These are phyloP conservation scores for Zasmidium citrigriseum DNA, from an alignment of 2,329 filamentous ascomycete genomes.

Conservation along the genomic window DNA sequence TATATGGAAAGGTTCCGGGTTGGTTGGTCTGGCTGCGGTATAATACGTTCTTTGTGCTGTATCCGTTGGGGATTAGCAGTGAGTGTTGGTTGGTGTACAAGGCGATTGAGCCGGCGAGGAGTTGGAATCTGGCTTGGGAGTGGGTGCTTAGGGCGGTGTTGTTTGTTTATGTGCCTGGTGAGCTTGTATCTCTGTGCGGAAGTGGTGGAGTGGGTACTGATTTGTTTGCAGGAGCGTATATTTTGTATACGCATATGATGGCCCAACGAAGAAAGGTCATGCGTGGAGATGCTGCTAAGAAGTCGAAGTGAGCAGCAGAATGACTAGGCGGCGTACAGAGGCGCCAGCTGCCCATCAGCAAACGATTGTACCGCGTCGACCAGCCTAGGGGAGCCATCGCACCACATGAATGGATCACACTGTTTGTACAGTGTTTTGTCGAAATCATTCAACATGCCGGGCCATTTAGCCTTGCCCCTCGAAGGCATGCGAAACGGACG, in stretches of 20 bases:
- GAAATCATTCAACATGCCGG: too few relatives aligned
- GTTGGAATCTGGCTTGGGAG: slow-evolving; percentile 54
- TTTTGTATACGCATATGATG: slow-evolving; percentile 95
- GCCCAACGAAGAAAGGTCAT: slow-evolving; percentile 79
- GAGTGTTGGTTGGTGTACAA: slow-evolving; percentile 80
- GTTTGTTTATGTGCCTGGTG: slow-evolving; percentile 77
- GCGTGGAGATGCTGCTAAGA: slow-evolving; percentile 58
- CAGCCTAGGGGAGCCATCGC: too few relatives aligned
- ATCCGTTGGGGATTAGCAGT: slow-evolving; percentile 86
- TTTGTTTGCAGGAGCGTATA: slow-evolving; percentile 64
- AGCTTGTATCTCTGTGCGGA: slow-evolving; percentile 37
- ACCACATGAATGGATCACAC: too few relatives aligned
- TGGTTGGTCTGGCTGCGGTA: slow-evolving; percentile 78
- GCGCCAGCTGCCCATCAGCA: too few relatives aligned
- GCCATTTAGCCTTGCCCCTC: too few relatives aligned
- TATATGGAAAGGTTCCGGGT: slow-evolving; percentile 56
- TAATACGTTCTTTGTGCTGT: slow-evolving; percentile 90
- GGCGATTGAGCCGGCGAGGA: slow-evolving; percentile 60
- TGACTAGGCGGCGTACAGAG: too few relatives aligned
- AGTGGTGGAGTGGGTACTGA: slow-evolving; percentile 5
- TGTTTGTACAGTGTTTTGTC: too few relatives aligned
- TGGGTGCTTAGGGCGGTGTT: slow-evolving; percentile 66
- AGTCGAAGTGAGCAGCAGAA: slow-evolving; percentile 15
- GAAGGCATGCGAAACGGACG: too few relatives aligned
- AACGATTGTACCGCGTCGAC: too few relatives aligned